Conservation (phyloP, 2,329 filamentous ascomycete species). For the Coniochaeta prunicola region DNA sequence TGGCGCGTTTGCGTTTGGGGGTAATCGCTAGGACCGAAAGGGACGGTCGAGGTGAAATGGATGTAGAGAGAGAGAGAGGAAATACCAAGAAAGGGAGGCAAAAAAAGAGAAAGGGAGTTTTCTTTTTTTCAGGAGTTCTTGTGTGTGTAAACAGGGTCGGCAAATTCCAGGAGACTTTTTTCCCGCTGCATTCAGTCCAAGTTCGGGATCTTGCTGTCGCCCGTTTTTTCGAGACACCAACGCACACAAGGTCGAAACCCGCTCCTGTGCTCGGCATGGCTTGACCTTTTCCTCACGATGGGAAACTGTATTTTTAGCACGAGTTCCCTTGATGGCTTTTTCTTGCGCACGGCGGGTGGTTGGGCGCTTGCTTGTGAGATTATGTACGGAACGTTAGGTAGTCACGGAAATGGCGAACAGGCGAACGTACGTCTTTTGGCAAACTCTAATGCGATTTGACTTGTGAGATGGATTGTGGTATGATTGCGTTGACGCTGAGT, state of each 20-base stretch:
- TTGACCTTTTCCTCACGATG: neutral
- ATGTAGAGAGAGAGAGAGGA: neutral
- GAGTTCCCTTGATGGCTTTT: neutral
- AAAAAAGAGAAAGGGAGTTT: neutral
- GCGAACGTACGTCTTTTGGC: neutral
- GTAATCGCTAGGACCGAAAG: slow-evolving; percentile 3
- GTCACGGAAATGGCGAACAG: neutral
- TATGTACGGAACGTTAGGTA: neutral
- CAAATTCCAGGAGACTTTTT: neutral
- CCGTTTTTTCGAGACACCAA: neutral
- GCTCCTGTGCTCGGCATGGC: neutral
- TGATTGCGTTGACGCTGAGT: neutral
- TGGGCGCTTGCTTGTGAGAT: neutral
- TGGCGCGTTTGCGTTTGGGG: slow-evolving; percentile 58
- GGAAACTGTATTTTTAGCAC: neutral
- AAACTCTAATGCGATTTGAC: neutral
- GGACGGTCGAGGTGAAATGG: too few species aligned
- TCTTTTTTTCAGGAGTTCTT: too few species aligned
- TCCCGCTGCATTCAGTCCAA: neutral
- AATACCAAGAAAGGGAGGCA: neutral
- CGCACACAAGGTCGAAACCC: too few species aligned
- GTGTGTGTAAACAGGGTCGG: neutral
- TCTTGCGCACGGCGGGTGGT: neutral
- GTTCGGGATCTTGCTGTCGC: neutral
- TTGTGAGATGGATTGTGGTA: neutral